Evolutionary conservation across 2,329 filamentous ascomycete species (phyloP).

Genomic region (Botryotinia calthae): DNA sequence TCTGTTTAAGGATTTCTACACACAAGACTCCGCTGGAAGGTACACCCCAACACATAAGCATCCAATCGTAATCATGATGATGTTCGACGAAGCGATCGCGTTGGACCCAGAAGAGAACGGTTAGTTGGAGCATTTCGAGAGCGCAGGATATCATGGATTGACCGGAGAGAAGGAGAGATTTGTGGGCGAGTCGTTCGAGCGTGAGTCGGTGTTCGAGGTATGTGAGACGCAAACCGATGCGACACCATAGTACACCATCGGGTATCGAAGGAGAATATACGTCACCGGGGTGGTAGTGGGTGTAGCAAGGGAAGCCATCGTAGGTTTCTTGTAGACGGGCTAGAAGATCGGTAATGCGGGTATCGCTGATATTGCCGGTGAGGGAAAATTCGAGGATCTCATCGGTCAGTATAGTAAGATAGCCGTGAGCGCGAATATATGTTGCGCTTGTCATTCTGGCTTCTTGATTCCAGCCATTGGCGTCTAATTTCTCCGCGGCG

Average conservation of each 20-base stretch:
- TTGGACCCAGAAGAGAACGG: constrained; percentile 50
- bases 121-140: constrained; percentile 48
- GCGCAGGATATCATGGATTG: constrained; percentile 46
- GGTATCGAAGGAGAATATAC: constrained; percentile 42
- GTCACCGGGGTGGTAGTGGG: constrained; percentile 41
- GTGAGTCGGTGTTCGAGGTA: constrained; percentile 59
- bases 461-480: constrained; percentile 51
- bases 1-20: constrained; percentile 48
- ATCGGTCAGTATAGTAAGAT: constrained; percentile 52
- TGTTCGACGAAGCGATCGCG: constrained; percentile 46
- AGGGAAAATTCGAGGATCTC: constrained; percentile 57
- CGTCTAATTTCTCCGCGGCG: constrained; percentile 45
- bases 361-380: constrained; percentile 27
- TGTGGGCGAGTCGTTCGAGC: constrained; percentile 54
- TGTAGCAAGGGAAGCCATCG: constrained; percentile 37
- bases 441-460: constrained; percentile 47
- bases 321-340: constrained; percentile 40
- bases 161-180: constrained; percentile 42
- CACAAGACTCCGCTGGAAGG: constrained; percentile 51
- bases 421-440: constrained; percentile 46
- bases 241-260: constrained; percentile 43
- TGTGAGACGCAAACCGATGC: constrained; percentile 48
- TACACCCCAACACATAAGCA: constrained; percentile 49
- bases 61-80: constrained; percentile 49
- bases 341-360: constrained; percentile 29